phyloP scores from a whole-genome alignment of 2,329 filamentous ascomycete species.

The Sclerotinia spermophila region DNA sequence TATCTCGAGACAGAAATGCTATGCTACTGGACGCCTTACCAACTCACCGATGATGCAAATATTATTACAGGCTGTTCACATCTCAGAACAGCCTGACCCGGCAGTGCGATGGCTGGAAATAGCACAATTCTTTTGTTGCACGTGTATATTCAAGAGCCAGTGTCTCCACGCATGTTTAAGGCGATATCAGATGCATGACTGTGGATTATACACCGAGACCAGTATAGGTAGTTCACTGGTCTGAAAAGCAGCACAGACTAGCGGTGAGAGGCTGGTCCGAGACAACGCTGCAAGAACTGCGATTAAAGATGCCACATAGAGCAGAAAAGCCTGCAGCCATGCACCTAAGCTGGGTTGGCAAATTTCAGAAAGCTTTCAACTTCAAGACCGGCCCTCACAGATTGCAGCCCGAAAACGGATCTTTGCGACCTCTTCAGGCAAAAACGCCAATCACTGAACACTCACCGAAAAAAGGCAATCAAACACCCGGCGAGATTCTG shows the following conservation, averaged over 20 bases:
- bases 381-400: background rate
- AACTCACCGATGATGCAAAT: background rate
- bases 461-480: background rate
- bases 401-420: background rate
- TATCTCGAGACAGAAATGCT: background rate
- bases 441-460: background rate
- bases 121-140: background rate
- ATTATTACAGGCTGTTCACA: background rate
- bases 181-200: background rate
- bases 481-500: too few species aligned
- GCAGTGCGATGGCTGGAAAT: background rate
- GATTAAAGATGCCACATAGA: background rate
- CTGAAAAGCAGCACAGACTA: background rate
- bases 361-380: background rate
- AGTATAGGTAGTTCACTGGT: background rate
- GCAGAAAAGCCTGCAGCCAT: background rate
- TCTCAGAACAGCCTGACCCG: background rate
- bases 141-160: background rate
- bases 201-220: background rate
- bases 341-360: background rate
- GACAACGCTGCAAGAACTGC: background rate
- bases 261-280: conserved; percentile 1
- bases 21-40: background rate
- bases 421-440: background rate
- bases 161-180: background rate